Evolutionary conservation across 352 stramenopile species (phyloP).

Genomic region (Globisporangium nagaii): DNA sequence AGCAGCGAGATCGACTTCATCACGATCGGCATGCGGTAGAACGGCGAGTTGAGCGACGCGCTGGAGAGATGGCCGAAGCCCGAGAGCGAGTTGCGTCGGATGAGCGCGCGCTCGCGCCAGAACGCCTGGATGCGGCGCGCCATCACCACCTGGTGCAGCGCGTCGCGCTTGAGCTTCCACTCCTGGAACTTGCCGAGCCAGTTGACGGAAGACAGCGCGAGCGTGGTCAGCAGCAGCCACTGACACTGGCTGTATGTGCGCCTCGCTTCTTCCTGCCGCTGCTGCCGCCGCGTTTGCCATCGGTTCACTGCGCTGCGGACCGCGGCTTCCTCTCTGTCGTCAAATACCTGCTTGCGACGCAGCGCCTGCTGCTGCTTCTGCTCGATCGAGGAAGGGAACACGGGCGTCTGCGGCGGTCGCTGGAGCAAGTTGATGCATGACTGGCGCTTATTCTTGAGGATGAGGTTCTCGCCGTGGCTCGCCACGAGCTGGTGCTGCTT

Average conservation of each 20-base stretch:
- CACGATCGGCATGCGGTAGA: conserved; percentile 47
- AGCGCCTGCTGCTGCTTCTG: conserved; percentile 37
- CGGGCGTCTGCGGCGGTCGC: conserved; percentile 38
- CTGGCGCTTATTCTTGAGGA: conserved; percentile 43
- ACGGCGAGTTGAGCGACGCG: conserved; percentile 27
- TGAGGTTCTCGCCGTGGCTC: conserved; percentile 42
- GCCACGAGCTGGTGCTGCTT: conserved; percentile 34
- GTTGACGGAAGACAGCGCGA: conserved; percentile 25
- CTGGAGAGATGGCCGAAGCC: conserved; percentile 14
- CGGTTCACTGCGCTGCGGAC: conserved; percentile 32
- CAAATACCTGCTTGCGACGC: conserved; percentile 49
- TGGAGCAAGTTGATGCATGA: conserved; percentile 31
- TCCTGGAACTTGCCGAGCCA: conserved; percentile 41
- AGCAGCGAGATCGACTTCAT: conserved; percentile 34
- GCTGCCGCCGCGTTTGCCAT: conserved; percentile 42
- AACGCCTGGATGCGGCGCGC: conserved; percentile 44
- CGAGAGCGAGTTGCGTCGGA: conserved; percentile 18
- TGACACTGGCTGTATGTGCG: conserved; percentile 42
- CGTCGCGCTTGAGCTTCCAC: conserved; percentile 31
- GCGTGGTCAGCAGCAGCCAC: conserved; percentile 44
- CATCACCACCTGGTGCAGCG: conserved; percentile 38
- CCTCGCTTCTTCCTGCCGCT: conserved; percentile 25
- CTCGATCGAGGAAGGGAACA: conserved; percentile 52
- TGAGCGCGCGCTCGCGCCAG: conserved; percentile 34
- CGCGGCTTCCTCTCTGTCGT: conserved; percentile 32